Evolutionary conservation across 1,284 basidiomycete species (phyloP).

Genomic region (Athelia psychrophila): DNA sequence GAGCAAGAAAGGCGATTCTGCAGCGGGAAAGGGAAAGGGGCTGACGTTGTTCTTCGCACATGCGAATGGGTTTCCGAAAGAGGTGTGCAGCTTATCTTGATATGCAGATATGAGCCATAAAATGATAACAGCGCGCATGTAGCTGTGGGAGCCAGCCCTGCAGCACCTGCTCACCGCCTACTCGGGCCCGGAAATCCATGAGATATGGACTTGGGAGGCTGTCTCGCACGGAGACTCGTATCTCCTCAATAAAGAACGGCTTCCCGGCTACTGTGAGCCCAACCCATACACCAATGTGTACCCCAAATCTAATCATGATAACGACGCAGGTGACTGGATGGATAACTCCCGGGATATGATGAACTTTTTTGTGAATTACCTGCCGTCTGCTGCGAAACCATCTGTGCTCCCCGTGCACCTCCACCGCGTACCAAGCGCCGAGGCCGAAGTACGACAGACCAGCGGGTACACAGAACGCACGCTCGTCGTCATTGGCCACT

Average conservation of each 20-base stretch:
- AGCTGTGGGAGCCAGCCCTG: conserved; percentile 71
- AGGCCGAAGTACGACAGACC: conserved; percentile 36
- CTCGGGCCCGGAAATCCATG: conserved; percentile 45
- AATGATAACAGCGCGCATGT: neutral
- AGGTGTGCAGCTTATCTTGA: conserved; percentile 44
- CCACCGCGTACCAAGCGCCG: conserved; percentile 38
- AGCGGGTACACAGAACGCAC: conserved; percentile 45
- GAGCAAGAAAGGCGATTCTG: conserved; percentile 14
- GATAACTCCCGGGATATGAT: conserved; percentile 71
- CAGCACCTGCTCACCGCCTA: conserved; percentile 41
- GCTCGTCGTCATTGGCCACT: conserved; percentile 76
- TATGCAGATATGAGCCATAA: neutral
- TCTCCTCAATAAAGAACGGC: conserved; percentile 54
- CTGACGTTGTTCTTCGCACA: conserved; percentile 74
- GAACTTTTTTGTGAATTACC: conserved; percentile 62
- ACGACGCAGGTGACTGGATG: conserved; percentile 57
- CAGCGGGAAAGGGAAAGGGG: conserved; percentile 21
- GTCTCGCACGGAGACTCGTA: conserved; percentile 77
- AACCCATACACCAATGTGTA: neutral
- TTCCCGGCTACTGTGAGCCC: conserved; percentile 54
- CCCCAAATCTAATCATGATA: no score
- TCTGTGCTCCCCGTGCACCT: conserved; percentile 47
- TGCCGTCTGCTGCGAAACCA: conserved; percentile 38
- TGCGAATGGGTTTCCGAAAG: conserved; percentile 83
- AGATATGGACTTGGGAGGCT: conserved; percentile 80